Evolutionary conservation across 192 early-diverging fungal species (phyloP).

Genomic region (Lobosporangium transversale): DNA sequence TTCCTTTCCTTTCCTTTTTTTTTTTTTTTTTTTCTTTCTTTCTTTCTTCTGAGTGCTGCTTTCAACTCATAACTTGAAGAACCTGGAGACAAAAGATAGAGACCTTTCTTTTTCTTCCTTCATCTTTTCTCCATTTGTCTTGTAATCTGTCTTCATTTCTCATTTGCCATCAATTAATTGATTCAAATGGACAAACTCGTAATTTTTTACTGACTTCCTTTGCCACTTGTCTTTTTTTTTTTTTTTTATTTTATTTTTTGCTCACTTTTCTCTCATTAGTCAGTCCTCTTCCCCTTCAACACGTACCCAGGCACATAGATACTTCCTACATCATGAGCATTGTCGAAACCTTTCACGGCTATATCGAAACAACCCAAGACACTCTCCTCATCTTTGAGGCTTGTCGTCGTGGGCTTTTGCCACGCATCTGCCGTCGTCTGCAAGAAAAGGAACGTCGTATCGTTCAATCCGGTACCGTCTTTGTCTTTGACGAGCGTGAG

Average conservation of each 20-base stretch:
- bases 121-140: background rate
- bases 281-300: background rate
- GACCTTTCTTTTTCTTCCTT: too few relatives aligned
- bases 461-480: conserved; percentile 80
- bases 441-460: conserved; percentile 77
- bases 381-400: conserved; percentile 84
- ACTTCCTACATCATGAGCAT: conserved; percentile 52
- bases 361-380: conserved; percentile 79
- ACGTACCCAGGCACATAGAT: background rate
- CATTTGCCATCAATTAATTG: background rate
- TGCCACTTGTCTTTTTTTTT: background rate
- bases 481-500: conserved; percentile 88
- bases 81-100: too few relatives aligned
- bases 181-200: background rate
- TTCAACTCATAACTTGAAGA: too few relatives aligned
- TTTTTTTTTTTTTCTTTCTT: background rate
- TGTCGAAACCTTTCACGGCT: conserved; percentile 71
- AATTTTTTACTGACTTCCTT: background rate
- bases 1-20: background rate
- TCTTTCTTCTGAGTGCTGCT: too few relatives aligned
- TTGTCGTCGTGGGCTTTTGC: conserved; percentile 71
- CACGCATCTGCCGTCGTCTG: conserved; percentile 75
- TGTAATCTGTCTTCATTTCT: background rate
- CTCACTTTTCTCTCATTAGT: background rate
- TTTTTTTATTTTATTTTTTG: background rate